These are phyloP conservation scores for Phytophthora hibernalis DNA, from an alignment of 352 stramenopile species.

Conservation along the genomic window DNA sequence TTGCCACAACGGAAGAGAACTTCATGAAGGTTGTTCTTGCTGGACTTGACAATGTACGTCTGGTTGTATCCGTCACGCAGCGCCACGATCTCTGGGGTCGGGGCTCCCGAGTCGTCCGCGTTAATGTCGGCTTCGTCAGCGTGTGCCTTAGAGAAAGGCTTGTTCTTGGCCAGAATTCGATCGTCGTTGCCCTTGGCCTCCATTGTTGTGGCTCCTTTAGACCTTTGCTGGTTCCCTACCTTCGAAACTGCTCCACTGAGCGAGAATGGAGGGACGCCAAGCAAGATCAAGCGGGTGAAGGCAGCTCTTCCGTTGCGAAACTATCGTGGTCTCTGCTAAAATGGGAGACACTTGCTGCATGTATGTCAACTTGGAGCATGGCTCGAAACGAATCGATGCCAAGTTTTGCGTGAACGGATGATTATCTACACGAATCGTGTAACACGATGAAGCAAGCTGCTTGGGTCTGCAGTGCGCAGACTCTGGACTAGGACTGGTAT, in stretches of 20 bases:
- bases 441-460: constrained; percentile 15
- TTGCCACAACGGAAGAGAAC: constrained; percentile 96
- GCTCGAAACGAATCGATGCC: constrained; percentile 24
- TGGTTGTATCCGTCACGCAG: constrained; percentile 93
- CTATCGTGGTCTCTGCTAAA: constrained; percentile 22
- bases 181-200: constrained; percentile 63
- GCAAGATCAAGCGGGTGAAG: constrained; percentile 18
- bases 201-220: constrained; percentile 39
- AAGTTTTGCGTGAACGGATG: constrained; percentile 10
- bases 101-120: constrained; percentile 55
- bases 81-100: constrained; percentile 70
- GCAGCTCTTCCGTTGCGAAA: constrained; percentile 46
- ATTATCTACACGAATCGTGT: constrained; percentile 41
- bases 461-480: constrained; percentile 3
- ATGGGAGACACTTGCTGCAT: constrained; percentile 13
- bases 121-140: constrained; percentile 37
- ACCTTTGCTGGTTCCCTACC: constrained; percentile 16
- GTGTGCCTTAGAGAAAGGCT: constrained; percentile 33
- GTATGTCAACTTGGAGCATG: constrained; percentile 12
- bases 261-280: constrained; percentile 6
- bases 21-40: constrained; percentile 76
- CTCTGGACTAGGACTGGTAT: not conserved
- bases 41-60: constrained; percentile 90
- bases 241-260: constrained; percentile 29
- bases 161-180: constrained; percentile 22